Conservation (phyloP, 179 eudicot species). For the Camellia oleifera region DNA sequence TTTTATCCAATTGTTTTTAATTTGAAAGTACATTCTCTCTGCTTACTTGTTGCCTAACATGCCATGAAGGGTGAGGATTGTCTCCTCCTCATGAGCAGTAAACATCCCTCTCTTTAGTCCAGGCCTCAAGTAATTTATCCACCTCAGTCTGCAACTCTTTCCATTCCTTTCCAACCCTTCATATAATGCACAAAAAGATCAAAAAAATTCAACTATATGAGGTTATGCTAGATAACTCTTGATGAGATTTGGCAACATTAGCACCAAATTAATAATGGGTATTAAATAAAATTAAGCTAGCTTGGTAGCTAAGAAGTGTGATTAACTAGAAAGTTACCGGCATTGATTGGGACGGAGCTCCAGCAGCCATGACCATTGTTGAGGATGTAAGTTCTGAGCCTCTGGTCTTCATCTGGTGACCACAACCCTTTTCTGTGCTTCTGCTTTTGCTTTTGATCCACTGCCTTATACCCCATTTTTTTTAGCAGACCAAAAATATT, state of each 20-base stretch:
- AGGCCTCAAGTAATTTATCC: slow-evolving; percentile 92
- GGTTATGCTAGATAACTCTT: not conserved
- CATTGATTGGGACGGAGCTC: slow-evolving; percentile 60
- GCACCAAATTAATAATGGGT: no score
- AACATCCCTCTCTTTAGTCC: slow-evolving; percentile 79
- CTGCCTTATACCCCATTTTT: slow-evolving; percentile 24
- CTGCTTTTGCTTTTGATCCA: slow-evolving; percentile 23
- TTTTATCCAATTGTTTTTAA: no score
- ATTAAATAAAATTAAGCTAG: not conserved
- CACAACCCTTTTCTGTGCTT: slow-evolving; percentile 54
- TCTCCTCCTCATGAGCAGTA: slow-evolving; percentile 55
- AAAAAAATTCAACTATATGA: slow-evolving; percentile 16
- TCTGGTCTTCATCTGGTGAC: slow-evolving; percentile 56
- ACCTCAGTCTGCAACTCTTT: slow-evolving; percentile 88
- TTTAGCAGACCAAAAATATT: not conserved
- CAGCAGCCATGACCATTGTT: slow-evolving; percentile 50
- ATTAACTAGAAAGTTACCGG: slow-evolving; percentile 40
- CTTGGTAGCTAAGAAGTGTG: not conserved
- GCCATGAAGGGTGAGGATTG: slow-evolving; percentile 56
- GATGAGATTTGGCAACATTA: no score
- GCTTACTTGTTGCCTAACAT: slow-evolving; percentile 88
- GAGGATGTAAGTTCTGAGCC: slow-evolving; percentile 38
- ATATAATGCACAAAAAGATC: not conserved
- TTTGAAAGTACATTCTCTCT: not conserved
- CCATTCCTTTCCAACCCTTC: slow-evolving; percentile 84